phyloP scores from a whole-genome alignment of 1,139 yeast genomes.

The Geotrichum fermentans region DNA sequence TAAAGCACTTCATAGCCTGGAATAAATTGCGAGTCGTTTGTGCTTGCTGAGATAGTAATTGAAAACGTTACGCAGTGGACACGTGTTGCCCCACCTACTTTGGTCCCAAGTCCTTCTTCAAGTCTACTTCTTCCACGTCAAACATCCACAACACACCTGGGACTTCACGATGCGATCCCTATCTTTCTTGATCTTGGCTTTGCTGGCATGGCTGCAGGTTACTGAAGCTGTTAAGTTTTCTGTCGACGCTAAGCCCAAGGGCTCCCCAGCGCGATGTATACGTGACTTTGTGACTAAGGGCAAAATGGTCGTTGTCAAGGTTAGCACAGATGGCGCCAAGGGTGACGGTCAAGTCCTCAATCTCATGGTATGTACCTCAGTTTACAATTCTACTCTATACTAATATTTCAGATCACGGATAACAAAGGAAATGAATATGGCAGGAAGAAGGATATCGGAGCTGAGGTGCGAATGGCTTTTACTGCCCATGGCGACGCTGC shows the following conservation, averaged over 20 bases:
- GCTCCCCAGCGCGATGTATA: slow-evolving; percentile 56
- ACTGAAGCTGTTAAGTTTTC: slow-evolving; percentile 36
- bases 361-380: slow-evolving; percentile 35
- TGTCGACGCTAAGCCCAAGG: slow-evolving; percentile 34
- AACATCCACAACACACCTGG: too few relatives aligned
- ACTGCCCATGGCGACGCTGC: slow-evolving; percentile 80
- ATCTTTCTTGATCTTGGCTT: too few relatives aligned
- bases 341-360: slow-evolving; percentile 84
- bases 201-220: slow-evolving; percentile 21
- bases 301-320: slow-evolving; percentile 78
- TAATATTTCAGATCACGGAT: slow-evolving; percentile 32
- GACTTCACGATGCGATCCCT: too few relatives aligned
- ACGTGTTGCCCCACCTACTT: too few relatives aligned
- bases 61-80: too few relatives aligned
- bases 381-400: background rate
- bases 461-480: slow-evolving; percentile 67
- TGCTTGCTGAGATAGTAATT: too few relatives aligned
- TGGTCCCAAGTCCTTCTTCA: too few relatives aligned
- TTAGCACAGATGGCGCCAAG: slow-evolving; percentile 62
- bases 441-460: slow-evolving; percentile 46
- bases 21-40: too few relatives aligned
- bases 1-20: too few relatives aligned
- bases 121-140: too few relatives aligned
- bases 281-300: slow-evolving; percentile 85
- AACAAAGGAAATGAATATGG: slow-evolving; percentile 40